Evolutionary conservation across 129 eudicot genomes (phyloP), one percentile per base, ranked within the genome.

Genomic region (Sambucus nigra): DNA sequence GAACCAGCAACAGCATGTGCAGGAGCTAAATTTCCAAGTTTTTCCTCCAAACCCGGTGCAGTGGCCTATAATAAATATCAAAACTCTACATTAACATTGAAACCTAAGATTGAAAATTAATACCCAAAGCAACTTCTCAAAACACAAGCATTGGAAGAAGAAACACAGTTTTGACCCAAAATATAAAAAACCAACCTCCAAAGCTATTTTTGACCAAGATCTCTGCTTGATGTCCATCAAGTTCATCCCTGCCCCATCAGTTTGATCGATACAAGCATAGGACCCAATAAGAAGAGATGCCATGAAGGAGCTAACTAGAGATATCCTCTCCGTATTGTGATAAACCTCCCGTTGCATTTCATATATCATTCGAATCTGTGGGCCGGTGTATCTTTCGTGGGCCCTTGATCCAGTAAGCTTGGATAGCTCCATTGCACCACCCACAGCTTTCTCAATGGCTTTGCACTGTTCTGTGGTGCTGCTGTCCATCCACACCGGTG

Each of bases 231-330:
- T 81, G 56, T 88, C 83, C 97, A 88, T 80, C 61, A 88, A 71
- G 55, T 88, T 88, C 97, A 88, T 88, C 58, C 97, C 97, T 2
- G 97, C 95, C 0, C 95, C 97, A 78, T 88, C 97, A 5, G 94
- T 88, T 46, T 84, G 88, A 84, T 88, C 97, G 53, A 88, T 88
- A 61, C 87, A 70, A 12, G 97, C 95, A 73, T 84, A 81, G 42
- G 52, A 51, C 55, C 97, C 95, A 18, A 73, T 69, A 39, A 88
- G 76, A 48, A 88, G 53, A 54, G 92, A 84, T 12, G 97, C 95
- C 73, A 81, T 66, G 57, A 88, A 84, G 0, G 97, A 88, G 81
- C 95, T 84, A 47, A 88, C 95, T 0, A 88, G 60, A 13, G 97
- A 84, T 38, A 88, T 84, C 61, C 95, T 70, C 66, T 84, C 95